Base-by-base conservation (phyloP, 192 early-diverging fungal species). In the Oehlia diaphana region DNA sequence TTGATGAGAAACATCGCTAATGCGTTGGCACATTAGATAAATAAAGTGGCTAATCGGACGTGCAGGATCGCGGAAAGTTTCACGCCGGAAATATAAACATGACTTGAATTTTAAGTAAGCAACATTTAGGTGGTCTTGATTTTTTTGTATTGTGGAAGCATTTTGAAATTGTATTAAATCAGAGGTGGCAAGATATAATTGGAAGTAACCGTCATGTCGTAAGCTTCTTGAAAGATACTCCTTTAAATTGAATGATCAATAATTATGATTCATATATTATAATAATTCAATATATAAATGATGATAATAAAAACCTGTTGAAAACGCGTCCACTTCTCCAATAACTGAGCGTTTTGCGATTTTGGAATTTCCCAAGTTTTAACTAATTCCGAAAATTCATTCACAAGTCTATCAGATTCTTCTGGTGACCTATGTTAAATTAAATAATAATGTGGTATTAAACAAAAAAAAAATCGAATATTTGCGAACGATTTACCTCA, bases 191-290 rank as follows among this genome's bases (percentile, higher is more conserved):
- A 53, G 28, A 16, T 72, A 26, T 14, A 50, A 14, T 33, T 50
- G 42, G 12, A 50, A 53, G 53, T 31, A 72, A 50, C 71, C 44
- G 19, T 72, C 71, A 31, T 72, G 71, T 53, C 71, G 42, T 72
- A 72, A 72, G 58, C 42, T 72, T 72, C 71, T 16, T n/a, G 71
- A 72, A 58, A 47, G 23, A 72, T 72, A 72, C 31, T 72, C 71
- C 71, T 72, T 50, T 49, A n/a, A n/a, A 50, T 44, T n/a, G n/a
- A 42, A 28, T 50, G n/a, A 44, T 33, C 26, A 42, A 42, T 26
- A 53, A 14, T 50, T 26, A 72, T 49, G 31, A 14, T 16, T 26
- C 7, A 49, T 28, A 47, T 26, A 26, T 49, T n/a, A 72, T 2
- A 50, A 12, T 49, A 47, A 8, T 42, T 42, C 39, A 72, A 50